These are phyloP conservation scores for Erodium chrysanthum DNA, from an alignment of 441 rosid species.

Conservation along the genomic window DNA sequence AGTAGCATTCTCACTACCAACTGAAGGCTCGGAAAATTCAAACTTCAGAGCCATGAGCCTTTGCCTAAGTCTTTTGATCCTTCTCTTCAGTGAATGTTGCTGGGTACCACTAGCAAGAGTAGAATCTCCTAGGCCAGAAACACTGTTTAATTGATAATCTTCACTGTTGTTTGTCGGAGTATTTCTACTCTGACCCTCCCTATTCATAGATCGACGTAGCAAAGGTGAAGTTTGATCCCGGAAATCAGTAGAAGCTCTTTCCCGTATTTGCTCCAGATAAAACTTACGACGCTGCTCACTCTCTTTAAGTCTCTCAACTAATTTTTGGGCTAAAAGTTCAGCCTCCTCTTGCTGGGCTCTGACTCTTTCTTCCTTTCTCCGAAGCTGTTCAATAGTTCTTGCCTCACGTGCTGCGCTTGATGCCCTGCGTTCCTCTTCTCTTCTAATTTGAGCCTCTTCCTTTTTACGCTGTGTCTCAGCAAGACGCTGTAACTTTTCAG, in stretches of 20 bases:
- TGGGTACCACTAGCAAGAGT: conserved; percentile 30
- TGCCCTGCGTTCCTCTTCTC: conserved; percentile 81
- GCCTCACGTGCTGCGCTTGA: conserved; percentile 79
- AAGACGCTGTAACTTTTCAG: conserved; percentile 74
- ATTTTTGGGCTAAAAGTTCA: conserved; percentile 65
- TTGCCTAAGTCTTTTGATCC: conserved; percentile 61
- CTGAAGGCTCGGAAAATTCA: conserved; percentile 45
- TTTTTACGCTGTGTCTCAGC: conserved; percentile 70
- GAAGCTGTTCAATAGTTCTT: conserved; percentile 62
- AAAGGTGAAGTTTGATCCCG: conserved; percentile 78
- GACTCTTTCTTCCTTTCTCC: conserved; percentile 67
- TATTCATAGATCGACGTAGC: conserved; percentile 41
- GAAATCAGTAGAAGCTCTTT: conserved; percentile 77
- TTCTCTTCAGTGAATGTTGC: conserved; percentile 53
- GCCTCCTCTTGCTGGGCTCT: conserved; percentile 88
- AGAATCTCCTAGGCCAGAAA: conserved; percentile 26
- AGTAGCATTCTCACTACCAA: conserved; percentile 44
- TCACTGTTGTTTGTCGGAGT: conserved; percentile 37
- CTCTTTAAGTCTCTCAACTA: conserved; percentile 66
- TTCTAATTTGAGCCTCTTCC: conserved; percentile 78
- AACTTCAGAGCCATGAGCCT: conserved; percentile 71
- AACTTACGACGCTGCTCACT: conserved; percentile 75
- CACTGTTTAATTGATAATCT: conserved; percentile 36
- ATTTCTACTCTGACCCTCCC: conserved; percentile 52
- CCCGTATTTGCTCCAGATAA: conserved; percentile 69